Evolutionary conservation across 1,284 basidiomycete genomes (phyloP), one percentile per base, ranked within the genome.

Genomic region (Boletus semigastroideus): DNA sequence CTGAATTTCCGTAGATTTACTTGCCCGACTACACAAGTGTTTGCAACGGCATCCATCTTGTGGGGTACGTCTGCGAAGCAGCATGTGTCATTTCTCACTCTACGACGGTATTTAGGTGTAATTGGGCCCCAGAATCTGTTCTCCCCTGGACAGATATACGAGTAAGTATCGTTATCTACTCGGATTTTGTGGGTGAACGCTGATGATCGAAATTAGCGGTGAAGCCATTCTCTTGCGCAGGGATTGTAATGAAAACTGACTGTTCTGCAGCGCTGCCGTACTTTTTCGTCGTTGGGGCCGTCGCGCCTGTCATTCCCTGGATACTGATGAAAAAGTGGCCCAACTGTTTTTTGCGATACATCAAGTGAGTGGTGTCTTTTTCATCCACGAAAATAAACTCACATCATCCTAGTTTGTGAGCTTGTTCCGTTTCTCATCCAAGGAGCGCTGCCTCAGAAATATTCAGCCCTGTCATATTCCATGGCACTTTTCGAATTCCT

Each of bases 271-370:
- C 65, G 3, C 63, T 79, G 12, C 49, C 68, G 5, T 76, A 72
- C 59, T 77, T 78, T 66, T 79, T 79, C 69, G 55, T 79, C 49
- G 60, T 74, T 31, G 78, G 78, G 37, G 72, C 74, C 2, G 33
- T 75, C 17, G 61, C 67, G 19, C 78, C 78, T 1, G n/a, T 8
- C 46, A 76, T 66, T 80, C 82, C 48, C 28, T 30, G 72, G 68
- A 28, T 72, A 10, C 48, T 77, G 49, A 65, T 69, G 51, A 70
- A 64, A 57, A 68, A 58, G 58, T 79, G 68, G 59, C 78, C 77
- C 0, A 72, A 75, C 43, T 72, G 69, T 39, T 68, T 70, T 55
- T 48, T 75, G 51, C 72, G 72, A 57, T 79, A 78, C 57, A 58
- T 78, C 55, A 77, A 78, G 71, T 75, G 40, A 16, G 70, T 62